These are phyloP conservation scores for Conticribra guillardii DNA, from an alignment of 108 stramenopile species.

Conservation along the genomic window DNA sequence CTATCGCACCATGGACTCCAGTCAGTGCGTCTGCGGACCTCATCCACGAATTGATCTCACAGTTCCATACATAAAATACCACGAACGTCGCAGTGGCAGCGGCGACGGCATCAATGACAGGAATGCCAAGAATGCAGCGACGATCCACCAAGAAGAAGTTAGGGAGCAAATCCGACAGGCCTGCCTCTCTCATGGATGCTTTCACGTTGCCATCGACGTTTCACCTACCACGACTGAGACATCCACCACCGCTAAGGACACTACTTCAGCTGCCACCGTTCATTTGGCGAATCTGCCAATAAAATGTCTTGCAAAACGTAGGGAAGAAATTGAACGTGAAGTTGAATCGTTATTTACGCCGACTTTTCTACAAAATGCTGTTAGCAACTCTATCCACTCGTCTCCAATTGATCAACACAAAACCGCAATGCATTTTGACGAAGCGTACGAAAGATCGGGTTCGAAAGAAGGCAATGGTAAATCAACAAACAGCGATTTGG, in stretches of 20 bases:
- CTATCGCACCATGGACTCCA: no score
- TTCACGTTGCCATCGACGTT: constrained; percentile 27
- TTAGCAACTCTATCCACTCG: no score
- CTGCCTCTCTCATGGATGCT: constrained; percentile 51
- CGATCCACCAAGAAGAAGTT: no score
- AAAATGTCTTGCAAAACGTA: constrained; percentile 11
- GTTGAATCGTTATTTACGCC: constrained; percentile 44
- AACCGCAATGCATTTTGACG: no score
- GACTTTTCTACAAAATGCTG: constrained; percentile 7
- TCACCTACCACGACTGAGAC: constrained; percentile 1
- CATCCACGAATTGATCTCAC: constrained; percentile 37
- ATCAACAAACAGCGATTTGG: not conserved
- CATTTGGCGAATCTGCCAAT: constrained; percentile 3
- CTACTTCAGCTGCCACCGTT: no score
- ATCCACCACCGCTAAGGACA: no score
- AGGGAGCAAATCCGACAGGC: constrained; percentile 25
- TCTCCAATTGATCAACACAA: not conserved
- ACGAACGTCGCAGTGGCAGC: not conserved
- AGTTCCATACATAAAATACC: constrained; percentile 13
- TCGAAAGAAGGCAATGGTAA: no score
- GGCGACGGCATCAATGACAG: not conserved
- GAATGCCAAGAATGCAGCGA: not conserved
- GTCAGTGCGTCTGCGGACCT: constrained; percentile 44
- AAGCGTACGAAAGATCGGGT: no score
- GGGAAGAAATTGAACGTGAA: constrained; percentile 2